Evolutionary conservation across 495 filamentous ascomycete genomes (phyloP), one percentile per base, ranked within the genome.

Genomic region (Bathelium albidoporum): DNA sequence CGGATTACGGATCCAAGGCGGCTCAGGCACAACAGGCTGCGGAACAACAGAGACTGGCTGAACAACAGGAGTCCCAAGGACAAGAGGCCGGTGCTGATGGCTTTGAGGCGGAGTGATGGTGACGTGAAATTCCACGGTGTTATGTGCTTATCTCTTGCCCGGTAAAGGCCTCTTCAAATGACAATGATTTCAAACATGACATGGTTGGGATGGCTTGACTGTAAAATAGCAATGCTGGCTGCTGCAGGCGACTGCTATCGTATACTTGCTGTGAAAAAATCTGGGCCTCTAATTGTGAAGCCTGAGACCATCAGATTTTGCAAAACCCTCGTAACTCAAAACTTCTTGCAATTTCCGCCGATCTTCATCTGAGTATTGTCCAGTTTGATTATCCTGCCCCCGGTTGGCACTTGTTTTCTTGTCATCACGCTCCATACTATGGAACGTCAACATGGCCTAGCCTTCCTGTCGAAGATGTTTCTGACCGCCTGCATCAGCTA

Each of bases 1-100:
- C 96, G 81, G 94, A 98, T 81, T 97, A 98, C 80, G 95, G 95
- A 76, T 91, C 93, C 65, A 97, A 97, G 86, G 91, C 90, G 64
- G 78, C 91, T 44, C 88, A 89, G 71, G 89, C 89, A 62, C 88
- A 94, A 81, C 88, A 89, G 73, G 81, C 83, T 61, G 88, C 89
- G 61, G 90, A 95, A 80, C 81, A 85, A 80, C 82, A 84, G 76
- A 79, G 84, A 72, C 73, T 79, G 63, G 77, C 81, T 58, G 84
- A 87, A 72, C 82, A 87, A 78, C 78, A 82, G 74, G 79, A 82
- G 58, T 65, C 74, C 62, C 73, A 72, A 61, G 73, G 71, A 18
- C 68, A 73, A 16, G 59, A 69, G 59, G 77, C 34, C 39, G 41
- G 32, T 9, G 53, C 62, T 44, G 52, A 53, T 26, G 66, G 66